phyloP scores from a whole-genome alignment of 2,329 filamentous ascomycete species.

The Epichloe aotearoae region DNA sequence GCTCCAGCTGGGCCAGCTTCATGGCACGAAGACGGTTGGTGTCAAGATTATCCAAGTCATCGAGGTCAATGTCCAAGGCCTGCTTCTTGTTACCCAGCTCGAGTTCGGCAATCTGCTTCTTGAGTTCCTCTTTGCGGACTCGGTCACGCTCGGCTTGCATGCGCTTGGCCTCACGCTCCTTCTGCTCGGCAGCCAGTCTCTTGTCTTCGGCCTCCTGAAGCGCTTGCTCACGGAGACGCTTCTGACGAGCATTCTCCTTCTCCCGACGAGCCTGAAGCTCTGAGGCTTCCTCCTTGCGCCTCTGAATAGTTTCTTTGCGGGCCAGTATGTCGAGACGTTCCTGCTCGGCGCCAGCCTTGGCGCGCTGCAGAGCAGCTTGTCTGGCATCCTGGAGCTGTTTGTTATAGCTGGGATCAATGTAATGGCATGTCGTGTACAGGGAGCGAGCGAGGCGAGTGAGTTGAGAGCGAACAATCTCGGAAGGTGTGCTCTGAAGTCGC shows the following conservation, averaged over 20 bases:
- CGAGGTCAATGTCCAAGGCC: slow-evolving; percentile 57
- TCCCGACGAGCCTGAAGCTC: slow-evolving; percentile 79
- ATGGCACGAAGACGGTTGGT: slow-evolving; percentile 82
- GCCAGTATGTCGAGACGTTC: slow-evolving; percentile 78
- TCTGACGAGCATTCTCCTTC: slow-evolving; percentile 82
- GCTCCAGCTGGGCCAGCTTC: slow-evolving; percentile 90
- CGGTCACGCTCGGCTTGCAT: slow-evolving; percentile 78
- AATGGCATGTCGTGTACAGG: slow-evolving; percentile 86
- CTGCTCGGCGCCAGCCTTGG: slow-evolving; percentile 77
- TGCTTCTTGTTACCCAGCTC: slow-evolving; percentile 64
- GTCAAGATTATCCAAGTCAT: slow-evolving; percentile 76
- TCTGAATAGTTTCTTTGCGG: slow-evolving; percentile 83
- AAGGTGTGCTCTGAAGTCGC: slow-evolving; percentile 91
- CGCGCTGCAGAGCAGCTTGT: slow-evolving; percentile 65
- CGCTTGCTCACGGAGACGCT: slow-evolving; percentile 74
- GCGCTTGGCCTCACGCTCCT: slow-evolving; percentile 76
- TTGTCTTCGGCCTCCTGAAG: slow-evolving; percentile 81
- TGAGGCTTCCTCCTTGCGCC: slow-evolving; percentile 92
- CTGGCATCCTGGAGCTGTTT: slow-evolving; percentile 68
- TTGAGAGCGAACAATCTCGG: slow-evolving; percentile 93
- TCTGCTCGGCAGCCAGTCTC: slow-evolving; percentile 82
- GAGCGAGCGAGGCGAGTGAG: slow-evolving; percentile 83
- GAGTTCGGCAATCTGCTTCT: slow-evolving; percentile 83
- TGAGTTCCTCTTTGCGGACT: slow-evolving; percentile 83
- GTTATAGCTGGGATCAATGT: slow-evolving; percentile 84